Conservation (phyloP, 495 filamentous ascomycete genomes). For the Hypoxylon perforatum region DNA sequence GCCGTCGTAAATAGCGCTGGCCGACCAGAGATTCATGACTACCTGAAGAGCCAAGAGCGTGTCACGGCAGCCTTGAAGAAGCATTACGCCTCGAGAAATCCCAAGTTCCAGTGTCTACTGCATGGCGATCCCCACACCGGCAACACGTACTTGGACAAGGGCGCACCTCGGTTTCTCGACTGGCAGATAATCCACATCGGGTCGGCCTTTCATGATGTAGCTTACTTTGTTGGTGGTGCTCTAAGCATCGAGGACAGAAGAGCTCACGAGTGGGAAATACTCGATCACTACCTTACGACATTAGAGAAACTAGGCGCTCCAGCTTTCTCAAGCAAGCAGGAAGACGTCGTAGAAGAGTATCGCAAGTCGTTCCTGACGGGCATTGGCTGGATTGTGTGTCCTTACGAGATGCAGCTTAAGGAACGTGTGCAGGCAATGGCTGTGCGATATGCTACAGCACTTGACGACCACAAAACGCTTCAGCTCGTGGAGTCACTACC, state of each 20-base stretch:
- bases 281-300: slow-evolving; percentile 67
- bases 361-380: slow-evolving; percentile 22
- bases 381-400: slow-evolving; percentile 25
- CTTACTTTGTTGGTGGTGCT: slow-evolving; percentile 43
- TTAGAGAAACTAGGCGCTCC: slow-evolving; percentile 37
- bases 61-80: slow-evolving; percentile 39
- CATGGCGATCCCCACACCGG: slow-evolving; percentile 45
- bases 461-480: slow-evolving; percentile 24
- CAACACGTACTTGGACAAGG: slow-evolving; percentile 42
- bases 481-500: slow-evolving; percentile 20
- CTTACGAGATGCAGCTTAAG: slow-evolving; percentile 19
- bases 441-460: slow-evolving; percentile 6
- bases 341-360: slow-evolving; percentile 41
- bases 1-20: slow-evolving; percentile 28
- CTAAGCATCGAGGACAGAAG: slow-evolving; percentile 73
- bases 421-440: slow-evolving; percentile 21
- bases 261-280: slow-evolving; percentile 72
- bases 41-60: slow-evolving; percentile 40
- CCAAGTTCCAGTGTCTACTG: slow-evolving; percentile 39
- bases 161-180: slow-evolving; percentile 39
- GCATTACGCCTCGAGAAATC: slow-evolving; percentile 42
- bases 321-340: slow-evolving; percentile 40
- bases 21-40: slow-evolving; percentile 34
- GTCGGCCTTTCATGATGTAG: slow-evolving; percentile 45
- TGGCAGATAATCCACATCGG: slow-evolving; percentile 47